Evolutionary conservation across 495 filamentous ascomycete species (phyloP).

Genomic region (Annulohypoxylon maeteangense): DNA sequence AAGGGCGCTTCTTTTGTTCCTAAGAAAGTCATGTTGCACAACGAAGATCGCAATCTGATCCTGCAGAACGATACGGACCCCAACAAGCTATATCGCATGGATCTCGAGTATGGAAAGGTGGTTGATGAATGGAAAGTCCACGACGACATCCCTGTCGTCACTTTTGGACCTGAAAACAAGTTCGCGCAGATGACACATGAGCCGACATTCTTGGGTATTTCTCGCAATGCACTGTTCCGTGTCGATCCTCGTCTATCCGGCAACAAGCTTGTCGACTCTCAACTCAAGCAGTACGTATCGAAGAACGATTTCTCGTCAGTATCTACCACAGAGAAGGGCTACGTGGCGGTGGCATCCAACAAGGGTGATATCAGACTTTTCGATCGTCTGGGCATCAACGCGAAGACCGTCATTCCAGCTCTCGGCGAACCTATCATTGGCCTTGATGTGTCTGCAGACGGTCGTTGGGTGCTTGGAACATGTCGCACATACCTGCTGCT

Average conservation of each 20-base stretch:
- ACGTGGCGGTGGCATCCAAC: conserved; percentile 94
- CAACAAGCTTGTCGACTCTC: conserved; percentile 89
- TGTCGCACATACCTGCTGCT: conserved; percentile 95
- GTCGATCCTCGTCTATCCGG: conserved; percentile 92
- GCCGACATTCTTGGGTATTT: conserved; percentile 93
- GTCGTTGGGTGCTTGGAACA: conserved; percentile 93
- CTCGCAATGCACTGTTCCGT: conserved; percentile 90
- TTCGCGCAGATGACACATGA: conserved; percentile 97
- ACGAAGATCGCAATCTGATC: conserved; percentile 91
- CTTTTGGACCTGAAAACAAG: conserved; percentile 95
- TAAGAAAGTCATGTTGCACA: conserved; percentile 97
- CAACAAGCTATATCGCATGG: conserved; percentile 96
- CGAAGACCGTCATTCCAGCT: conserved; percentile 95
- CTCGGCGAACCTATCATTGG: conserved; percentile 96
- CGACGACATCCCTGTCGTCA: conserved; percentile 91
- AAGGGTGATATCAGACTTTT: conserved; percentile 98
- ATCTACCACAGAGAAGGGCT: conserved; percentile 94
- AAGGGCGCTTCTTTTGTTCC: conserved; percentile 89
- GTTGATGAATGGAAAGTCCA: conserved; percentile 99
- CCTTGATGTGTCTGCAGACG: conserved; percentile 92
- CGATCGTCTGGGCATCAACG: conserved; percentile 94
- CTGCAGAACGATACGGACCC: conserved; percentile 86
- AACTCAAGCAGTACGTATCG: conserved; percentile 93
- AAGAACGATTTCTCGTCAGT: conserved; percentile 97
- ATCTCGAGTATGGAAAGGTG: conserved; percentile 98